A percentile compares a stretch with the other conserved stretches of the same genome.
phyloP scores from a whole-genome alignment of 345 rosid genomes.

The Gossypium australe region DNA sequence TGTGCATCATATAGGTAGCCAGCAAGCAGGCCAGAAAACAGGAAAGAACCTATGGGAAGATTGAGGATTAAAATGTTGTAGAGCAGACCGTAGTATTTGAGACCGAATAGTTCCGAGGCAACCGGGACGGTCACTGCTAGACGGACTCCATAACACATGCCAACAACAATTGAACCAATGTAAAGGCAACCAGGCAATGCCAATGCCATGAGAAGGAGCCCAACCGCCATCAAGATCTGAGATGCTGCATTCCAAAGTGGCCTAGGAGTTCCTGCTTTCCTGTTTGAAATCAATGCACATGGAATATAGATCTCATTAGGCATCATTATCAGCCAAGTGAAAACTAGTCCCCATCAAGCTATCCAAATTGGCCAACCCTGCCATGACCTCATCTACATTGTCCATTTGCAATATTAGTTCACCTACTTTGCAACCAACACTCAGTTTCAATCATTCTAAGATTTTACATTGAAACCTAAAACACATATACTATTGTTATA shows the following conservation, averaged over 20 bases:
- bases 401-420: too few species aligned
- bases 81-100: constrained; percentile 76
- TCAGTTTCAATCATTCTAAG: too few species aligned
- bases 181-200: constrained; percentile 77
- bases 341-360: background rate
- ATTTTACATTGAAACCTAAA: too few species aligned
- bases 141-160: constrained; percentile 89
- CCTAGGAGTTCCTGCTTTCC: constrained; percentile 84
- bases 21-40: constrained; percentile 87
- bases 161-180: constrained; percentile 78
- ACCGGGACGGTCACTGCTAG: constrained; percentile 80
- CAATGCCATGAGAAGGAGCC: constrained; percentile 71
- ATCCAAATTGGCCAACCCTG: background rate
- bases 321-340: background rate
- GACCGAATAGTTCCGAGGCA: constrained; percentile 94
- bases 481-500: too few species aligned
- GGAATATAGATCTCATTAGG: background rate
- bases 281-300: constrained; percentile 17
- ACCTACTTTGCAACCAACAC: too few species aligned
- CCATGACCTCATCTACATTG: background rate
- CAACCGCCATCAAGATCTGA: constrained; percentile 79
- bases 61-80: constrained; percentile 86
- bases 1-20: constrained; percentile 75
- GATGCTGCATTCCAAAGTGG: constrained; percentile 95
- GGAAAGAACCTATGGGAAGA: constrained; percentile 90